Base-by-base conservation (phyloP, 495 filamentous ascomycete genomes). In the Aspergillus taichungensis region DNA sequence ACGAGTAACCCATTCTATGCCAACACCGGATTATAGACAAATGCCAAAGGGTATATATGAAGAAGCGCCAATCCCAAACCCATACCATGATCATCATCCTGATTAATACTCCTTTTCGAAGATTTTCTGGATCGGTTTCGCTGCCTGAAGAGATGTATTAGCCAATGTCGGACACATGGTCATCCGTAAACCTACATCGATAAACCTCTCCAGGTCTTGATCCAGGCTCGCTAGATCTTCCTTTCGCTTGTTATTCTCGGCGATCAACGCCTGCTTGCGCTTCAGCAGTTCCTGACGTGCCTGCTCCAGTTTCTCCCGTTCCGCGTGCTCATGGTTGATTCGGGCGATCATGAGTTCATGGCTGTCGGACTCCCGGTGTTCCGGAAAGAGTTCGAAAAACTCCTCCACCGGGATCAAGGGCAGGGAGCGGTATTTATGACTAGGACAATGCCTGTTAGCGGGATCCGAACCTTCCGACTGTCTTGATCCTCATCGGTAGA, bases 201-300 rank as follows among this genome's bases (percentile, higher is more conserved):
- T 87, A 55, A 94, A 95, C 55, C 87, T 86, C 67, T 95, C 89
- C 51, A 95, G 68, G 59, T 94, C 85, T 64, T 85, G 81, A 55
- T 95, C 90, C 31, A 96, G 69, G 51, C 81, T 94, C 30, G 82
- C 86, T 24, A 98, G 68, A 59, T 98, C 88, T 43, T 96, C 90
- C 62, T 92, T 91, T 40, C 90, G 75, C 67, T 88, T 94, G 71
- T 95, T 94, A 55, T 95, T 96, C 55, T 96, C 90, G 6, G 86
- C 83, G 44, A 94, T 94, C 44, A 98, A 71, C 40, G 80, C 83
- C 61, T 94, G 88, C 58, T 98, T 98, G 59, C 84, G 80, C 71
- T 87, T 91, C 43, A 95, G 66, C 24, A 96, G 72, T 51, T 83
- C 85, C 62, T 88, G 87, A 33, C 94, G 77, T 46, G 85, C 82